Evolutionary conservation across 441 rosid genomes (phyloP).

Genomic region (Omphalea diandra): DNA sequence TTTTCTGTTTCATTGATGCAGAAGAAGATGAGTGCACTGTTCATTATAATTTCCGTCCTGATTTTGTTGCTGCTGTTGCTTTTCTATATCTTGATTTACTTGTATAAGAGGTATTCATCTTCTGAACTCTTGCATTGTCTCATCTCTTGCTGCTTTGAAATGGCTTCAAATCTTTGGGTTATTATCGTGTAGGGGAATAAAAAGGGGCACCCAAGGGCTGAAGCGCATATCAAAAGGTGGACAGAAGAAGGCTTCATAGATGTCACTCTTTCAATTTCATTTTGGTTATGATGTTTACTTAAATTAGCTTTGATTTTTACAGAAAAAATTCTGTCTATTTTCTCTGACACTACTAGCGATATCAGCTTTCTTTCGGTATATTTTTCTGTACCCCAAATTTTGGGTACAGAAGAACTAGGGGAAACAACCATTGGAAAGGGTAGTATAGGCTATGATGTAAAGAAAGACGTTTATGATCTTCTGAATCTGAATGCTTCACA

Average conservation of each 20-base stretch:
- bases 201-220: slow-evolving; percentile 61
- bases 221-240: slow-evolving; percentile 53
- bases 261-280: background rate
- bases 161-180: slow-evolving; percentile 21
- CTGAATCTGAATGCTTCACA: background rate
- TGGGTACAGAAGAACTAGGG: background rate
- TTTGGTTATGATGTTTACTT: background rate
- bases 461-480: background rate
- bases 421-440: background rate
- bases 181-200: slow-evolving; percentile 51
- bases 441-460: background rate
- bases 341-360: too few species aligned
- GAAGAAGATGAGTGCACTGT: slow-evolving; percentile 60
- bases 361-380: background rate
- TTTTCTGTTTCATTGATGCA: slow-evolving; percentile 32
- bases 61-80: slow-evolving; percentile 73
- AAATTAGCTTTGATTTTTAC: background rate
- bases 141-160: slow-evolving; percentile 11
- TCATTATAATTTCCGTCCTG: slow-evolving; percentile 69
- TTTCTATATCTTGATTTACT: slow-evolving; percentile 67
- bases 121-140: slow-evolving; percentile 1
- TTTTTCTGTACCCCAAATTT: background rate
- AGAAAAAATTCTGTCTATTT: background rate
- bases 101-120: slow-evolving; percentile 58
- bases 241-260: slow-evolving; percentile 45